phyloP scores from a whole-genome alignment of 768 basidiomycete species.

The Leucosporidium scottii region DNA sequence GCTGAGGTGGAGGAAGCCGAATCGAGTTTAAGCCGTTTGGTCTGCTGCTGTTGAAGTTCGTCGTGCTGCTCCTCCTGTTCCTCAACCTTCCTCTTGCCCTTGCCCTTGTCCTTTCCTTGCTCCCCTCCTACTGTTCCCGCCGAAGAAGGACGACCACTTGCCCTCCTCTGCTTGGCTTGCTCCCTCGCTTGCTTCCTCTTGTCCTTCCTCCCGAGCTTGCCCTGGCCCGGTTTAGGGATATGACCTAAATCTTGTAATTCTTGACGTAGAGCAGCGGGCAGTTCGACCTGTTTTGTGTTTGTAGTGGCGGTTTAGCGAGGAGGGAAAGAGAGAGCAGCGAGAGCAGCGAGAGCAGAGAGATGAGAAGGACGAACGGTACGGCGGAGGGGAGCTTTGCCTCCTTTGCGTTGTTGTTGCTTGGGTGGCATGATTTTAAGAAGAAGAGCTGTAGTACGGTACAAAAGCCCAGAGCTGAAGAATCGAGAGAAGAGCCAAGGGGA shows the following conservation, averaged over 20 bases:
- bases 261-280: slow-evolving; percentile 21
- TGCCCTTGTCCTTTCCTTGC: neutral
- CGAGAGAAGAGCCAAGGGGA: too few species aligned
- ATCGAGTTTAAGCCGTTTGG: slow-evolving; percentile 12
- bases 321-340: too few species aligned
- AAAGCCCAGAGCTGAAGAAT: too few species aligned
- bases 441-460: too few species aligned
- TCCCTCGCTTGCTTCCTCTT: slow-evolving; percentile 25
- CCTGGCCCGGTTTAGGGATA: slow-evolving; percentile 9
- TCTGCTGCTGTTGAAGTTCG: slow-evolving; percentile 6
- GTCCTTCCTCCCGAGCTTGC: slow-evolving; percentile 24
- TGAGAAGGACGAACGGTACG: too few species aligned
- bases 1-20: neutral
- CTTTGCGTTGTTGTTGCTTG: too few species aligned
- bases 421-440: too few species aligned
- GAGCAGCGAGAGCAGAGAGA: too few species aligned
- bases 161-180: slow-evolving; percentile 21
- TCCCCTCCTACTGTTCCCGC: slow-evolving; percentile 1
- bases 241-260: slow-evolving; percentile 28
- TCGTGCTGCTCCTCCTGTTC: slow-evolving; percentile 1
- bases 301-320: neutral
- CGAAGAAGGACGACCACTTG: neutral
- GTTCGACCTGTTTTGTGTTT: slow-evolving; percentile 4
- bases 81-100: neutral
- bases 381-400: too few species aligned